phyloP scores from a whole-genome alignment of 129 eudicot species.

The Ambrosia artemisiifolia region DNA sequence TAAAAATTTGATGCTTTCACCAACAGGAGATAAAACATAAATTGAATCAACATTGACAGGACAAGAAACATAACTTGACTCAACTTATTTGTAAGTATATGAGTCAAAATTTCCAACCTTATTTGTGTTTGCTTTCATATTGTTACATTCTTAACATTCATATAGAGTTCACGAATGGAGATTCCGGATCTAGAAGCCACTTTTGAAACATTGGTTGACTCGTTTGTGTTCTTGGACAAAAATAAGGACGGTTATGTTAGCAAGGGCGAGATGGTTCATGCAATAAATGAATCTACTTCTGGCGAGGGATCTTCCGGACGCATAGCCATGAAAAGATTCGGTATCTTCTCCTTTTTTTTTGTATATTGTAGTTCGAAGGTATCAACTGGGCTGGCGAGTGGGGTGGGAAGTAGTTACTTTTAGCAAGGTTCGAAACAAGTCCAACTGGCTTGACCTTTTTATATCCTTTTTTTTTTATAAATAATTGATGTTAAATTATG shows the following conservation, averaged over 20 bases:
- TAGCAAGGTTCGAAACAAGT: neutral
- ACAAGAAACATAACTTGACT: too few species aligned
- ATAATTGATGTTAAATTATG: too few species aligned
- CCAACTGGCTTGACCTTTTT: neutral
- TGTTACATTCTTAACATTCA: slow-evolving; percentile 35
- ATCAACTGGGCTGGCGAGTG: too few species aligned
- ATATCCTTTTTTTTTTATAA: too few species aligned
- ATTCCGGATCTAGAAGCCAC: slow-evolving; percentile 64
- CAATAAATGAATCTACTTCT: slow-evolving; percentile 66
- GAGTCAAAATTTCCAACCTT: neutral
- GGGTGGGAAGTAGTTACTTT: neutral
- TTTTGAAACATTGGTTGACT: slow-evolving; percentile 79
- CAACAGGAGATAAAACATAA: neutral
- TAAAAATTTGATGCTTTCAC: neutral
- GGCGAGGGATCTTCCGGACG: slow-evolving; percentile 90
- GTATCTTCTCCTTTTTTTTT: slow-evolving; percentile 27
- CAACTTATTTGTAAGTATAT: neutral
- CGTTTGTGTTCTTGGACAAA: slow-evolving; percentile 89
- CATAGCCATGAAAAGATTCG: slow-evolving; percentile 95
- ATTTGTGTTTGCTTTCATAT: neutral
- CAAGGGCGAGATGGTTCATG: slow-evolving; percentile 68
- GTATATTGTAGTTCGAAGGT: neutral
- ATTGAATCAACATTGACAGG: too few species aligned
- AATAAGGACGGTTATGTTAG: slow-evolving; percentile 86
- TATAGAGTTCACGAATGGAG: slow-evolving; percentile 56